Percentiles rank a stretch among this genome's conserved stretches.
phyloP scores from a whole-genome alignment of 2,329 filamentous ascomycete species.

The Hypoxylon sp. region DNA sequence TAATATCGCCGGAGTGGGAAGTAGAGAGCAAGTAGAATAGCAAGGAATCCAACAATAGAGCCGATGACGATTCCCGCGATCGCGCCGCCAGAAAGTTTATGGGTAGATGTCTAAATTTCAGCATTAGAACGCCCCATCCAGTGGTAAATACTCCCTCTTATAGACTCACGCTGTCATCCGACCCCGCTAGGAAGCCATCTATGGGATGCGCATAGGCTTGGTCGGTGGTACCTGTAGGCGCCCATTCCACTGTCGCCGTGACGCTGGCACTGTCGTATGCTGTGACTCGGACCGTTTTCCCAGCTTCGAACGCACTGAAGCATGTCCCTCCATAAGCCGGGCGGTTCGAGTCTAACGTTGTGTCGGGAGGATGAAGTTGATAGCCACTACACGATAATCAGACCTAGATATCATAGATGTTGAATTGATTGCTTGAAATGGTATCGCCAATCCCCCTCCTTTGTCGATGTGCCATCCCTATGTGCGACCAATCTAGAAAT shows the following conservation, averaged over 20 bases:
- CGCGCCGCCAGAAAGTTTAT: constrained; percentile 19
- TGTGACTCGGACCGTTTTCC: constrained; percentile 29
- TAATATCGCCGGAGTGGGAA: constrained; percentile 19
- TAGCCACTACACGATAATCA: constrained; percentile 30
- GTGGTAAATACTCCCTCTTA: too few species aligned
- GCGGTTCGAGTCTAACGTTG: constrained; percentile 25
- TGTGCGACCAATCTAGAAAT: too few species aligned
- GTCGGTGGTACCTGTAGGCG: constrained; percentile 25
- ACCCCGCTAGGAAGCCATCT: constrained; percentile 22
- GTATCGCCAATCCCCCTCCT: too few species aligned
- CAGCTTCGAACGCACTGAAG: constrained; percentile 27
- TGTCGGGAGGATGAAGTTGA: constrained; percentile 22
- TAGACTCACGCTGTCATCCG: constrained; percentile 14
- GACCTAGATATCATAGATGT: not conserved
- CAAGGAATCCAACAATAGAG: constrained; percentile 4
- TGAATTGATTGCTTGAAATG: not conserved
- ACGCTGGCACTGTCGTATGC: constrained; percentile 27
- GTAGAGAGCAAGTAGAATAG: constrained; percentile 16
- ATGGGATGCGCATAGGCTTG: constrained; percentile 36
- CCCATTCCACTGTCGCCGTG: constrained; percentile 24
- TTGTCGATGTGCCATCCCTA: too few species aligned
- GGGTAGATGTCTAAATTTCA: constrained; percentile 2
- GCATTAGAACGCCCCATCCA: not conserved
- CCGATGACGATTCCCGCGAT: constrained; percentile 29
- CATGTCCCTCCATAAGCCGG: constrained; percentile 38